Evolutionary conservation across 2,329 filamentous ascomycete genomes (phyloP), one percentile per base, ranked within the genome.

Genomic region (Tolypocladium album): DNA sequence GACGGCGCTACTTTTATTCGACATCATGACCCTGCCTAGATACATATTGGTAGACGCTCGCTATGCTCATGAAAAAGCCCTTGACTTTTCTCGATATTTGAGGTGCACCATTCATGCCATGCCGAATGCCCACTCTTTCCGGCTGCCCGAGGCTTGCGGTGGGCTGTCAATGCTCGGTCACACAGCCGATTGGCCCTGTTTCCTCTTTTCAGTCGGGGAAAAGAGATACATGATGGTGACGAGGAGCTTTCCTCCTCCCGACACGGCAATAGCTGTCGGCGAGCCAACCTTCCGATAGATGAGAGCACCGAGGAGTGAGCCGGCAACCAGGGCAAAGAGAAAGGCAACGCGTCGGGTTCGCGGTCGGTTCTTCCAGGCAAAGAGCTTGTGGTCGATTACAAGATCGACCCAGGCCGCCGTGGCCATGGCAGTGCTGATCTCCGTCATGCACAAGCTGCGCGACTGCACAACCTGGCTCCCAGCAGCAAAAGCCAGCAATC

Each of bases 351-450:
- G 71, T 6, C 82, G 71, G 42, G 79, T 82, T 20, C 82, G 70
- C 2, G 78, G 72, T 20, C 79, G 71, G 65, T 86, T 86, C 17
- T 73, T 65, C 11, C 69, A 11, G 5, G 67, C 69, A 22, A 83
- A 76, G 56, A 86, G 70, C 7, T 73, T 72, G 38, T 75, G 75
- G 67, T 87, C 84, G 59, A 85, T 81, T 58, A 84, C 68, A 59
- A 86, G 67, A 65, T 87, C 83, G 1, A 87, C 74, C 77, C 81
- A 86, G 1, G 84, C 83, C 0, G 84, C 82, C 6, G 84, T 87
- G 0, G 82, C 83, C 82, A 86, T 86, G 34, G 84, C 83, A 0
- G 84, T 87, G 61, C 77, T 84, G 65, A 87, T 86, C 68, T 87
- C 84, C 0, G 81, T 81, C 71, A 85, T 79, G 55, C 75, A 71